Evolutionary conservation across 1,284 basidiomycete species (phyloP).

Genomic region (Neolentinus lepideus): DNA sequence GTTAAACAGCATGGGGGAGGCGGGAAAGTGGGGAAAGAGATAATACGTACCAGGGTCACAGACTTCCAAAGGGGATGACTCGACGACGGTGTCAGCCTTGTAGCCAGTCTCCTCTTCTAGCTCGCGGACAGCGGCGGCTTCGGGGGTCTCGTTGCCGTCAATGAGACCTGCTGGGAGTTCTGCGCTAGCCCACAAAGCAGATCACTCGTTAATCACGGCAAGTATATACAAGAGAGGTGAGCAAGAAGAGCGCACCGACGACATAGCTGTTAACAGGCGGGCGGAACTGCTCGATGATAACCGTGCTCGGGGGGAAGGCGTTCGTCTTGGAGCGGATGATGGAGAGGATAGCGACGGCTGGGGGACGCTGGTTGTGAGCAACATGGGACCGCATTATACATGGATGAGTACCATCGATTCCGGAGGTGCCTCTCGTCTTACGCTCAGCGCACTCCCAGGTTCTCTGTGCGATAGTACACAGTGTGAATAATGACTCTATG

Average conservation of each 20-base stretch:
- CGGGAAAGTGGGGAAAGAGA: not conserved
- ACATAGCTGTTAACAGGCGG: conserved; percentile 72
- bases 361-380: not conserved
- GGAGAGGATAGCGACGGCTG: conserved; percentile 80
- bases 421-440: conserved; percentile 64
- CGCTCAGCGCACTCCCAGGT: conserved; percentile 84
- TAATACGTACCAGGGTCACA: conserved; percentile 56
- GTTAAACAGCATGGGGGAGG: not conserved
- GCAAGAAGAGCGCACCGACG: conserved; percentile 43
- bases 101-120: conserved; percentile 91
- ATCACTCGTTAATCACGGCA: not conserved
- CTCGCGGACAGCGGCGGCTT: conserved; percentile 77
- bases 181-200: conserved; percentile 19
- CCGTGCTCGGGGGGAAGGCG: conserved; percentile 63
- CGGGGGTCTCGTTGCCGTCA: conserved; percentile 73
- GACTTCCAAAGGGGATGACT: conserved; percentile 66
- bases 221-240: too few relatives aligned
- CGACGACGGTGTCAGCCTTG: conserved; percentile 51
- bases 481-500: too few relatives aligned
- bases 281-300: conserved; percentile 86
- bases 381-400: conserved; percentile 2
- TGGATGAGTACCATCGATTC: conserved; percentile 63
- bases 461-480: too few relatives aligned
- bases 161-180: conserved; percentile 87
- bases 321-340: conserved; percentile 67